phyloP scores from a whole-genome alignment of 139 green algal species.

The Tetradesmus lagerheimii region DNA sequence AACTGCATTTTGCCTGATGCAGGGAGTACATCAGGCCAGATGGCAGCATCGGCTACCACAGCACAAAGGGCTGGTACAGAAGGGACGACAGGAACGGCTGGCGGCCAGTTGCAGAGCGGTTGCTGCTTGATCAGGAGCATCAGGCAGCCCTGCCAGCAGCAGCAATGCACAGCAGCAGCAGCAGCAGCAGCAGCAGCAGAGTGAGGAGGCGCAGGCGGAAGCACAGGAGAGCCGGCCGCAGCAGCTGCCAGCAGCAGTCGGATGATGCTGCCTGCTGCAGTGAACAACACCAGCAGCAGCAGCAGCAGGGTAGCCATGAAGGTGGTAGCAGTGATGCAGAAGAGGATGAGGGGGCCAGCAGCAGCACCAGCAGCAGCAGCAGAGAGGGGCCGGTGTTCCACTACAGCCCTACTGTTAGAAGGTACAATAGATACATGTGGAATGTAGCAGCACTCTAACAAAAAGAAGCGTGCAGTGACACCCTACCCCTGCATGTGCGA shows the following conservation, averaged over 20 bases:
- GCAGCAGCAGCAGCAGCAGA: neutral
- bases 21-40: constrained; percentile 63
- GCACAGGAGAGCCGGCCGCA: neutral
- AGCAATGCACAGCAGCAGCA: constrained; percentile 16
- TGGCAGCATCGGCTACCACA: constrained; percentile 57
- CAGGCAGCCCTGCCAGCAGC: constrained; percentile 29
- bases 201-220: neutral
- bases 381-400: constrained; percentile 33
- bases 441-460: neutral
- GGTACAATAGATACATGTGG: constrained; percentile 36
- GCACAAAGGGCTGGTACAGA: constrained; percentile 72
- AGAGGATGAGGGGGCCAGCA: neutral
- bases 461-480: no score
- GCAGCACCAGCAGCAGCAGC: constrained; percentile 42
- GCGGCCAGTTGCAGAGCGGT: constrained; percentile 70
- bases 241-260: neutral
- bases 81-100: constrained; percentile 82
- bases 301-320: constrained; percentile 7
- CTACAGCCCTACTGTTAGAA: constrained; percentile 55
- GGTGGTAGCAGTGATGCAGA: neutral
- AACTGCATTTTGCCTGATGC: no score
- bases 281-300: constrained; percentile 8
- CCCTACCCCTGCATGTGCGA: no score
- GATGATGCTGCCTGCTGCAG: neutral
- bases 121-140: constrained; percentile 63